These are phyloP conservation scores for Ogataea methylovora DNA, from an alignment of 805 yeast genomes.

Conservation along the genomic window DNA sequence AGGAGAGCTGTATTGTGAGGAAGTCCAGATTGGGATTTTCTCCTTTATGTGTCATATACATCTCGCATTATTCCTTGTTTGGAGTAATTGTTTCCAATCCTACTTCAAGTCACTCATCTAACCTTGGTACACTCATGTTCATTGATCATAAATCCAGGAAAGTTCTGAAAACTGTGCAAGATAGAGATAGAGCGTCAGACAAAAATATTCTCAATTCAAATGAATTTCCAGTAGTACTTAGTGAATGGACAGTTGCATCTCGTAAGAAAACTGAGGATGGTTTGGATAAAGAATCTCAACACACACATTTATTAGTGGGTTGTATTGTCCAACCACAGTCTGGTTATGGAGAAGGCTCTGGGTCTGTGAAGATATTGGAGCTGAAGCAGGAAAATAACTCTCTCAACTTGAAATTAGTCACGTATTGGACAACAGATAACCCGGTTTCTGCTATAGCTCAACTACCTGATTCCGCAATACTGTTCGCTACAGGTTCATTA, in stretches of 20 bases:
- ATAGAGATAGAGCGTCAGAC: no score
- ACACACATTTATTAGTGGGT: no score
- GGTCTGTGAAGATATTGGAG: slow-evolving; percentile 21
- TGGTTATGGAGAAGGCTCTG: slow-evolving; percentile 24
- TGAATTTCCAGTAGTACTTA: no score
- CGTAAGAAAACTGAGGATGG: no score
- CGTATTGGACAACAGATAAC: slow-evolving; percentile 10
- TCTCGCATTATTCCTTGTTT: not conserved
- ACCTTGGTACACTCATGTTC: slow-evolving; percentile 16
- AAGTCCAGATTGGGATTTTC: slow-evolving; percentile 17
- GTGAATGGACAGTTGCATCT: no score
- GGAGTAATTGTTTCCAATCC: not conserved
- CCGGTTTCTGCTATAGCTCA: slow-evolving; percentile 18
- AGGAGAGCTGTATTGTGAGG: slow-evolving; percentile 12
- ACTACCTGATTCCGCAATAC: slow-evolving; percentile 14
- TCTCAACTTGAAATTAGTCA: slow-evolving; percentile 9
- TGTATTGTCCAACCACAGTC: slow-evolving; percentile 25
- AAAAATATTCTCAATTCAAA: no score
- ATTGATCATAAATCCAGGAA: slow-evolving; percentile 21
- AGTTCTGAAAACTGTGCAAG: no score
- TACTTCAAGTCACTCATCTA: no score
- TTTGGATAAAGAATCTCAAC: no score
- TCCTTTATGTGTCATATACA: no score
- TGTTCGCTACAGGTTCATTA: no score
- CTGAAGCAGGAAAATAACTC: slow-evolving; percentile 10